These are phyloP conservation scores for Pichia sp. DNA, from an alignment of 1,139 yeast species.

Conservation along the genomic window DNA sequence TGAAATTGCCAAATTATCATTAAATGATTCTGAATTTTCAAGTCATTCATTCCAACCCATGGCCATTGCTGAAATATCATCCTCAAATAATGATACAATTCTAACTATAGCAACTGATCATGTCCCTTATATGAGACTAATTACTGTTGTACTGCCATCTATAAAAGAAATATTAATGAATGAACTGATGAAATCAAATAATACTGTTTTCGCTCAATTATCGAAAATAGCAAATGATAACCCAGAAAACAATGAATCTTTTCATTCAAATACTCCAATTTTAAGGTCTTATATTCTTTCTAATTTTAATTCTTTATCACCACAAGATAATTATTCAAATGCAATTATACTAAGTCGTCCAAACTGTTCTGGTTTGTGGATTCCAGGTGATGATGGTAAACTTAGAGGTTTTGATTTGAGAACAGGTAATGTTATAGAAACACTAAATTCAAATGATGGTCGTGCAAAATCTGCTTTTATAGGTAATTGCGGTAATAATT, in stretches of 20 bases:
- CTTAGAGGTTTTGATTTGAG: slow-evolving; percentile 52
- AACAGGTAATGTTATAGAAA: slow-evolving; percentile 32
- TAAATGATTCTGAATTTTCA: slow-evolving; percentile 73
- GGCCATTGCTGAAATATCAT: slow-evolving; percentile 32
- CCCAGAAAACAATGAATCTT: slow-evolving; percentile 17
- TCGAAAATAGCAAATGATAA: not conserved
- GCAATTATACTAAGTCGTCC: slow-evolving; percentile 39
- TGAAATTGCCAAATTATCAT: slow-evolving; percentile 45
- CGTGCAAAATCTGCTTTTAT: slow-evolving; percentile 45
- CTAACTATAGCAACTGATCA: slow-evolving; percentile 56
- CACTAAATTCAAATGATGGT: slow-evolving; percentile 32
- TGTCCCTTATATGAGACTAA: slow-evolving; percentile 65
- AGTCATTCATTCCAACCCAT: slow-evolving; percentile 61
- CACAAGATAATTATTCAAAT: slow-evolving; percentile 66
- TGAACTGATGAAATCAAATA: not conserved
- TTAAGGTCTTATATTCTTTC: slow-evolving; percentile 42
- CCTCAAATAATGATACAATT: slow-evolving; percentile 1
- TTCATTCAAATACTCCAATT: slow-evolving; percentile 25
- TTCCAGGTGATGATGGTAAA: slow-evolving; percentile 65
- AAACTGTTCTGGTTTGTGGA: slow-evolving; percentile 48
- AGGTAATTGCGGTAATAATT: slow-evolving; percentile 23
- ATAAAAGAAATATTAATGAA: slow-evolving; percentile 21
- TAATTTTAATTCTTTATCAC: slow-evolving; percentile 55
- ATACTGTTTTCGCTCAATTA: not conserved
- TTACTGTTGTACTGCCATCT: slow-evolving; percentile 42